Evolutionary conservation across 805 yeast species (phyloP).

Genomic region (Barnettozyma botsteinii): DNA sequence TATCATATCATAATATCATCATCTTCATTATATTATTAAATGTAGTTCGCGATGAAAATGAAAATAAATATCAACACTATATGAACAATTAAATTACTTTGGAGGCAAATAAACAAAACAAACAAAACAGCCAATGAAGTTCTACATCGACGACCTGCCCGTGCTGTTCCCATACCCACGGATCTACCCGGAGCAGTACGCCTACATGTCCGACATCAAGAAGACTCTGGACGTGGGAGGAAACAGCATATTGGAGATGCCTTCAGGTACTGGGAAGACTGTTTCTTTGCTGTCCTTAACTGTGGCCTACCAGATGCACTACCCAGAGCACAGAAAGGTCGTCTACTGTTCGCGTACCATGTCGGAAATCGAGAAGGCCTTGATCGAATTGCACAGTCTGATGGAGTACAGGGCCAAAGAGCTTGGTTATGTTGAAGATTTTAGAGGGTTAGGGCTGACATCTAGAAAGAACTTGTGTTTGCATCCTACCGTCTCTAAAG

Average conservation of each 20-base stretch:
- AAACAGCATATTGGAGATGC: constrained; percentile 95
- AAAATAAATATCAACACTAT: neutral
- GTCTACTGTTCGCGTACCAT: constrained; percentile 98
- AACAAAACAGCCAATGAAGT: no score
- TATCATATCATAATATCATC: no score
- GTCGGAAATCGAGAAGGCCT: constrained; percentile 97
- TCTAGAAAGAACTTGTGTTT: constrained; percentile 91
- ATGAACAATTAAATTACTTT: no score
- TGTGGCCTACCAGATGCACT: constrained; percentile 90
- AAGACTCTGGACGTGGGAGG: constrained; percentile 94
- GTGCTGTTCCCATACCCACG: constrained; percentile 94
- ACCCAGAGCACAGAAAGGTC: constrained; percentile 90
- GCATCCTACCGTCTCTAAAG: constrained; percentile 82
- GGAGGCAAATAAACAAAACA: no score
- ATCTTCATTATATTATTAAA: no score
- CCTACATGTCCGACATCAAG: constrained; percentile 94
- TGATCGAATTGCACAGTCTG: constrained; percentile 80
- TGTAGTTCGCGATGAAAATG: neutral
- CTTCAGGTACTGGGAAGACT: constrained; percentile 98
- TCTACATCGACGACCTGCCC: constrained; percentile 92
- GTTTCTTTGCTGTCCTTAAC: constrained; percentile 86
- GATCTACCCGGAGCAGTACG: constrained; percentile 97
- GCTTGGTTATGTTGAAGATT: constrained; percentile 82
- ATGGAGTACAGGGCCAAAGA: constrained; percentile 85
- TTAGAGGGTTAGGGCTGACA: constrained; percentile 89